Evolutionary conservation across 805 yeast genomes (phyloP).

Genomic region (Metahyphopichia silvanorum): DNA sequence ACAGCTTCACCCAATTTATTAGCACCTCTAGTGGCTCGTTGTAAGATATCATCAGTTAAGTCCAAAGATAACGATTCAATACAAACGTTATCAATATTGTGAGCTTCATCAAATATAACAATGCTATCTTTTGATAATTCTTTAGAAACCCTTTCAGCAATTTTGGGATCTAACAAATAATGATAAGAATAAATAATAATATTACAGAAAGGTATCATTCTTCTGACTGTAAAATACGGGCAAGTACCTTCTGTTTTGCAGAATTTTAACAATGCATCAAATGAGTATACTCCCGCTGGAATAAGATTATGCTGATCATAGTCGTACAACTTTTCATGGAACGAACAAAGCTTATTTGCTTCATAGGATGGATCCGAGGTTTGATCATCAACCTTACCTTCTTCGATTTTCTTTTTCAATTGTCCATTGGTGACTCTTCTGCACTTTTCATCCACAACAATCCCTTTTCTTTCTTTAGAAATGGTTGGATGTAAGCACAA

Average conservation of each 20-base stretch:
- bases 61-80: conserved; percentile 92
- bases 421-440: conserved; percentile 93
- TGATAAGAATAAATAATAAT: conserved; percentile 95
- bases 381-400: conserved; percentile 46
- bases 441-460: conserved; percentile 93
- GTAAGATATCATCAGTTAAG: conserved; percentile 83
- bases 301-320: conserved; percentile 84
- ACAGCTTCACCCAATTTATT: conserved; percentile 72
- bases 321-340: conserved; percentile 85
- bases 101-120: conserved; percentile 97
- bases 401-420: conserved; percentile 61
- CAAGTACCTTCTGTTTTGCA: conserved; percentile 81
- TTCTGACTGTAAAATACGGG: conserved; percentile 95
- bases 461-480: conserved; percentile 84
- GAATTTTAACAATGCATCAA: conserved; percentile 74
- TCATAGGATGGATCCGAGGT: conserved; percentile 45
- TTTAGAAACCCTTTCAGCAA: conserved; percentile 90
- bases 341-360: conserved; percentile 59
- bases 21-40: conserved; percentile 87
- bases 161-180: conserved; percentile 93
- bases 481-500: conserved; percentile 88
- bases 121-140: conserved; percentile 91
- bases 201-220: conserved; percentile 95
- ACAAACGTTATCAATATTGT: conserved; percentile 97
- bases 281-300: conserved; percentile 93